Base-by-base conservation (phyloP, 192 early-diverging fungal species). In the Gaertneriomyces sp. region DNA sequence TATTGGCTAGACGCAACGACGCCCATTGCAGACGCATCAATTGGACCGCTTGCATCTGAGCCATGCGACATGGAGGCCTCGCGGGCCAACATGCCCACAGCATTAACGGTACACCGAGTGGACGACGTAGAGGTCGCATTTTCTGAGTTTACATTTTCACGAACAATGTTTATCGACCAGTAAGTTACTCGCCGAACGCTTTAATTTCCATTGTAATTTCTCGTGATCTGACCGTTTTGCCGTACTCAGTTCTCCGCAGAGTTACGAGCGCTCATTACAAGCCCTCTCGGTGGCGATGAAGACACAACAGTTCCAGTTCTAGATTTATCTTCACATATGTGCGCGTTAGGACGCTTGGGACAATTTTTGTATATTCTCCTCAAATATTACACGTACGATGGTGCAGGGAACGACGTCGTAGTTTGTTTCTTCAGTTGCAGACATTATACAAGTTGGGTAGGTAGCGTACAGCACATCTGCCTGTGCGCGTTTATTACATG, bases 151-250 rank as follows among this genome's bases (percentile, higher is more conserved):
- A 79, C 85, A 12, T 93, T 93, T 74, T 87, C 89, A 2, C 71
- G 83, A 45, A 87, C 80, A 40, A 91, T 93, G 91, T 85, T 93
- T 61, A 74, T 84, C 3, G 90, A 93, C 56, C 91, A 93, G 73
- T 74, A 70, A 43, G 68, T 69, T 12, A 58, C 14, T 38, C 5
- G n/a, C 11, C 46, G 6, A 14, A 39, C 4, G 7, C 40, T 60
- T 5, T 2, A 60, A 14, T 4, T 10, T 16, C 17, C 3, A n/a
- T 49, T 10, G n/a, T 45, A 7, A 8, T 53, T 41, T 4, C 55
- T 0, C 39, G 53, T 53, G 14, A 11, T 12, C n/a, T 17, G 9
- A n/a, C 50, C 1, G 11, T 4, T 67, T 16, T 59, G 14, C 33
- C 7, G 33, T n/a, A 12, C 3, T 17, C 60, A 69, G 68, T 41